A percentile compares a stretch with the other conserved stretches of the same genome.
Evolutionary conservation across 306 rosid species (phyloP).

Genomic region (Quercus agrifolia): DNA sequence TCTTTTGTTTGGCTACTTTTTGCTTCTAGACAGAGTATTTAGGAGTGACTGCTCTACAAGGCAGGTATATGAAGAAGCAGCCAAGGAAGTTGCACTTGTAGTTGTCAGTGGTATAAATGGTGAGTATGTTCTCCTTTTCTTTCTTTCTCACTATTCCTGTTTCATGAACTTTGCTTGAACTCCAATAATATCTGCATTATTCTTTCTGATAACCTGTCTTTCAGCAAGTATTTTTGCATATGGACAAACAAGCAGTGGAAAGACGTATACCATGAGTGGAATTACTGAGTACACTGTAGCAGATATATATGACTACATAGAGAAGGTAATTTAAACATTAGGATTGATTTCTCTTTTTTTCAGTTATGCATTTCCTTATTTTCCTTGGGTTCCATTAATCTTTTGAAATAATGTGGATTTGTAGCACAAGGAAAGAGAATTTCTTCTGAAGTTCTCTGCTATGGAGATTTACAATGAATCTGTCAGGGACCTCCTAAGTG

Average conservation of each 20-base stretch:
- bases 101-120: constrained; percentile 91
- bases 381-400: constrained; percentile 18
- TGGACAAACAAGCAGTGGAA: constrained; percentile 99
- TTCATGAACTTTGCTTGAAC: constrained; percentile 17
- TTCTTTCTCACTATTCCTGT: constrained; percentile 9
- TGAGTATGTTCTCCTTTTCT: constrained; percentile 38
- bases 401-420: constrained; percentile 23
- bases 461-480: constrained; percentile 98
- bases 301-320: constrained; percentile 68
- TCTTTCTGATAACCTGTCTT: constrained; percentile 14
- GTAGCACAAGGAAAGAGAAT: constrained; percentile 87
- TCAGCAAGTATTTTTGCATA: constrained; percentile 97
- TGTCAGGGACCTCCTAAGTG: constrained; percentile 89
- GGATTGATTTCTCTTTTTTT: neutral
- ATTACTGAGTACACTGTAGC: constrained; percentile 77
- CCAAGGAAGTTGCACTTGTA: constrained; percentile 89
- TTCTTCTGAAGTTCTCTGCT: constrained; percentile 79
- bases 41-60: constrained; percentile 73
- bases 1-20: constrained; percentile 17
- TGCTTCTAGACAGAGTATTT: constrained; percentile 74
- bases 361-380: constrained; percentile 7
- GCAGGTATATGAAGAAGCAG: constrained; percentile 87
- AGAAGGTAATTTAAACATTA: constrained; percentile 45
- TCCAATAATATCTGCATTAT: constrained; percentile 7
- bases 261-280: constrained; percentile 93